Base-by-base conservation (phyloP, 75 land plant genomes). In the Adiantum capillusveneris region DNA sequence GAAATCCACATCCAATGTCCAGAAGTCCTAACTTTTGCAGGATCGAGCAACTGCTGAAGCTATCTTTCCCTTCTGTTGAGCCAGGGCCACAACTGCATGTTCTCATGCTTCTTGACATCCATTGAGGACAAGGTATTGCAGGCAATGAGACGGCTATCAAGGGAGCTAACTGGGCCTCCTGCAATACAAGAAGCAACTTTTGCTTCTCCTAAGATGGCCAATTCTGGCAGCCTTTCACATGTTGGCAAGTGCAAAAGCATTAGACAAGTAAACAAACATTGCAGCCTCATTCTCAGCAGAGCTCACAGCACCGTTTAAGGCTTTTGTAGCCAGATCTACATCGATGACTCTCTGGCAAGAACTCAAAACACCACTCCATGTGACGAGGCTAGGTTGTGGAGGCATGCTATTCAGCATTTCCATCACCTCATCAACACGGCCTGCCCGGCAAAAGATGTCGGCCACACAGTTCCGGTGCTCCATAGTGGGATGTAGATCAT, bases 401-500 rank as follows among this genome's bases (percentile, higher is more conserved):
- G 68, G 72, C 54, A 78, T 68, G 14, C n/a, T 57, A 27, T 65
- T 29, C 28, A 73, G 36, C 29, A 78, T 56, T 19, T 55, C 36
- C 30, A 52, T 17, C 3, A 70, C 75, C 37, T 67, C 74, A 9
- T 78, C 64, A 14, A 78, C 19, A 22, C 42, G 59, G 17, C 63
- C 66, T 41, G 81, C 68, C 31, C 81, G 71, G 20, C 77, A 73
- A 69, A 69, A 65, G n/a, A 79, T 19, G 53, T 79, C 77, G 44
- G 74, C 59, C 65, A 74, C 69, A 39, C 81, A 79, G 0, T 74
- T 41, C 53, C 69, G 69, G 53, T 79, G 81, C 26, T 79, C 81
- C 31, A 65, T 68, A 57, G 56, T 66, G 31, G 81, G 81, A 0
- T 18, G 12, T 25, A 79, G 57, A 2, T 57, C 60, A 50, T 79